Evolutionary conservation across 176 grass and related monocot species (phyloP), one percentile per base, ranked within the genome.

Genomic region (Bonia amplexicaulis): DNA sequence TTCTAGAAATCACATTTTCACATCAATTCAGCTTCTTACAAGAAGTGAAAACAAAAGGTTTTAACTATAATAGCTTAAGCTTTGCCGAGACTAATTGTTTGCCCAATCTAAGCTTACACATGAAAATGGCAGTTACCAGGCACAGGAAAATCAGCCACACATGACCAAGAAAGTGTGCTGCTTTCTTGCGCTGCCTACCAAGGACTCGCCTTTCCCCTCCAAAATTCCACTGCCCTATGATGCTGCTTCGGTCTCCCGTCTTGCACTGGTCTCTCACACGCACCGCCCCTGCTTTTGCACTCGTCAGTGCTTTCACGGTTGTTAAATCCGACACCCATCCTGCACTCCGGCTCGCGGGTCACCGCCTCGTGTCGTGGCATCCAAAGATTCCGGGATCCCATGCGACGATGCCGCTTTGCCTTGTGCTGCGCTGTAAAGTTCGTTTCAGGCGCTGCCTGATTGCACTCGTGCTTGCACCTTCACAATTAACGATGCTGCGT

Each of bases 301-400:
- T 44, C 31, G 67, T 12, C 66, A 62, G 29, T 86, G 78, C 78
- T 83, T 84, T 91, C 22, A 46, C n/a, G 20, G 45, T 0, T 45
- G 89, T 76, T 79, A 75, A 76, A 2, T 6, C 80, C 54, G 85
- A 76, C 85, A 74, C 40, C 13, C 46, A 74, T 42, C 11, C 58
- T 41, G 66, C 60, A 19, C 25, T 22, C 40, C 8, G 66, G 66
- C 84, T 15, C 4, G 54, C 20, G 49, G 17, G 27, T 4, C 9
- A 27, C 22, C 22, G 69, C 49, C 47, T 47, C 1, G 13, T 55
- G 59, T 37, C 1, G 13, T 66, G 59, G 48, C 86, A 91, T 81
- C 89, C 85, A 85, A 90, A 70, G 76, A 77, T 81, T 52, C 73
- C 13, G 85, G 80, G n/a, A 83, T 74, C 74, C 84, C 68, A 73